phyloP scores from a whole-genome alignment of 2,329 filamentous ascomycete genomes.

The Colletotrichum godetiae region DNA sequence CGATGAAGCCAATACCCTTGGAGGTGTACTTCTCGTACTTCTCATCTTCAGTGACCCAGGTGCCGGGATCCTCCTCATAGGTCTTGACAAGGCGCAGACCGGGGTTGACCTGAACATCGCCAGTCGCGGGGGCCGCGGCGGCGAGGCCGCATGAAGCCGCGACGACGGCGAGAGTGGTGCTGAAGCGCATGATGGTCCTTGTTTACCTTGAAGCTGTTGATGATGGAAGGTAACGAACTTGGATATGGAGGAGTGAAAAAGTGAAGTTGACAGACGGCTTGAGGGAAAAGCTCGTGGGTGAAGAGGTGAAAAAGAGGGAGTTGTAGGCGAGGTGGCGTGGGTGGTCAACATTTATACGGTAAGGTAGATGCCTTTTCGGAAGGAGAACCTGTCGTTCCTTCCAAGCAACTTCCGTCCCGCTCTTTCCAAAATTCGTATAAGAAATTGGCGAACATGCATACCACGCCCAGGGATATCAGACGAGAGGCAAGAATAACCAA shows the following conservation, averaged over 20 bases:
- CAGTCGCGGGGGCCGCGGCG: conserved; percentile 26
- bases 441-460: too few relatives aligned
- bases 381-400: background rate
- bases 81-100: conserved; percentile 51
- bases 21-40: conserved; percentile 48
- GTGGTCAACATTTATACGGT: background rate
- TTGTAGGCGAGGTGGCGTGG: background rate
- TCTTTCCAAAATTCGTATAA: background rate
- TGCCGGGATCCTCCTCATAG: conserved; percentile 49
- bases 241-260: background rate
- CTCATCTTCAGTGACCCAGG: conserved; percentile 53
- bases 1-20: conserved; percentile 50
- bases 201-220: background rate
- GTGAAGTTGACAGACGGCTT: background rate
- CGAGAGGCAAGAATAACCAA: background rate
- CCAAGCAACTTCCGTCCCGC: background rate
- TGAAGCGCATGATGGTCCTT: conserved; percentile 31
- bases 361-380: background rate
- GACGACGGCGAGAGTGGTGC: conserved; percentile 25
- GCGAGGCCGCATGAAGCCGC: conserved; percentile 35
- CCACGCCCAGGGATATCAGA: background rate
- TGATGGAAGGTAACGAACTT: background rate
- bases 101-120: conserved; percentile 15
- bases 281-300: background rate
- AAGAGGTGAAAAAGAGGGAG: background rate